These are phyloP conservation scores for Syzygium grande DNA, from an alignment of 345 rosid species.

Conservation along the genomic window DNA sequence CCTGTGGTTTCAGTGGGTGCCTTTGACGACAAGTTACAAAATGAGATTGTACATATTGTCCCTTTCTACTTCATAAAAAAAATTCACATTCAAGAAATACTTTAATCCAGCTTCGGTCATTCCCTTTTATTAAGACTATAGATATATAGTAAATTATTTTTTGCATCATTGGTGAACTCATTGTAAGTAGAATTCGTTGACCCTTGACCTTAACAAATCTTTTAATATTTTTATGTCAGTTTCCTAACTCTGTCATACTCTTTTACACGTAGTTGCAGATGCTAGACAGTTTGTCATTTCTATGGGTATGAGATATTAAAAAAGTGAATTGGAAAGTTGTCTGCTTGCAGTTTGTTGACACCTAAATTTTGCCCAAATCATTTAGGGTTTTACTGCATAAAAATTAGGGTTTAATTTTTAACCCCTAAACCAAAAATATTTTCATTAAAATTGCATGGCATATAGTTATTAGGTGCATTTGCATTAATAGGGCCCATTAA, in stretches of 20 bases:
- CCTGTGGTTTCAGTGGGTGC: background rate
- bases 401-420: no score
- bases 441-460: no score
- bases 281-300: background rate
- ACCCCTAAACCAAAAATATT: no score
- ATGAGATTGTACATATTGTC: background rate
- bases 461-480: no score
- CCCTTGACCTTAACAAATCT: no score
- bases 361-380: no score
- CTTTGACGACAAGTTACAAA: background rate
- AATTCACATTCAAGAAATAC: background rate
- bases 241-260: no score
- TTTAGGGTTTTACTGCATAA: no score
- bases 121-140: background rate
- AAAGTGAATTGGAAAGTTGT: background rate
- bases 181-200: no score
- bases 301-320: background rate
- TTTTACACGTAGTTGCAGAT: background rate
- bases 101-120: background rate
- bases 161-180: no score
- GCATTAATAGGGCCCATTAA: no score
- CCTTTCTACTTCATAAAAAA: background rate
- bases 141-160: background rate
- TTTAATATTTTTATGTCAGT: no score
- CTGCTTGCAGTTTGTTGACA: background rate